Evolutionary conservation across 2,329 filamentous ascomycete species (phyloP).

Genomic region (Ascochyta pisi): DNA sequence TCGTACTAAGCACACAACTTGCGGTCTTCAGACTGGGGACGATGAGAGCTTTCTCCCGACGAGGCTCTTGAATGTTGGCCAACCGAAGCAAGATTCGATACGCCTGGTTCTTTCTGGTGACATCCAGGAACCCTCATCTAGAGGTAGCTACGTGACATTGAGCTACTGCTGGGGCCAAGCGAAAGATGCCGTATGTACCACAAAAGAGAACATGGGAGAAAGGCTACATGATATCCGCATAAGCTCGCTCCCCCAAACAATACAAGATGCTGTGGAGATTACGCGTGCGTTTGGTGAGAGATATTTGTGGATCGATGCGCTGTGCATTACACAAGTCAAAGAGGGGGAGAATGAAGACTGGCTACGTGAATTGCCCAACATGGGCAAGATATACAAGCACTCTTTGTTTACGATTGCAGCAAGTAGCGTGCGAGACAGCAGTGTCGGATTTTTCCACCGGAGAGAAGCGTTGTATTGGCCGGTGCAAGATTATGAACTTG

Average conservation of each 20-base stretch:
- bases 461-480: not conserved
- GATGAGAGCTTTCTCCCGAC: not conserved
- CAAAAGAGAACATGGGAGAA: not conserved
- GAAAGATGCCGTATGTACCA: not conserved
- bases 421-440: not conserved
- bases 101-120: not conserved
- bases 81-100: not conserved
- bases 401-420: constrained; percentile 4
- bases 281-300: not conserved
- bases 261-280: not conserved
- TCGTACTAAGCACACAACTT: not conserved
- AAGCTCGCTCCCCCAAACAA: not conserved
- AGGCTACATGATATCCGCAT: not conserved
- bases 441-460: not conserved
- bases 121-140: not conserved
- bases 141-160: not conserved
- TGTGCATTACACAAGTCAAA: constrained; percentile 3
- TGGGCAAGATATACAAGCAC: not conserved
- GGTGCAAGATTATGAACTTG: not conserved
- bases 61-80: not conserved
- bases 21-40: not conserved
- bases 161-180: constrained; percentile 4
- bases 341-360: not conserved
- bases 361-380: not conserved
- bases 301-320: constrained; percentile 7